Base-by-base conservation (phyloP, 139 green algal species). In the Diplosphaera chodatii region DNA sequence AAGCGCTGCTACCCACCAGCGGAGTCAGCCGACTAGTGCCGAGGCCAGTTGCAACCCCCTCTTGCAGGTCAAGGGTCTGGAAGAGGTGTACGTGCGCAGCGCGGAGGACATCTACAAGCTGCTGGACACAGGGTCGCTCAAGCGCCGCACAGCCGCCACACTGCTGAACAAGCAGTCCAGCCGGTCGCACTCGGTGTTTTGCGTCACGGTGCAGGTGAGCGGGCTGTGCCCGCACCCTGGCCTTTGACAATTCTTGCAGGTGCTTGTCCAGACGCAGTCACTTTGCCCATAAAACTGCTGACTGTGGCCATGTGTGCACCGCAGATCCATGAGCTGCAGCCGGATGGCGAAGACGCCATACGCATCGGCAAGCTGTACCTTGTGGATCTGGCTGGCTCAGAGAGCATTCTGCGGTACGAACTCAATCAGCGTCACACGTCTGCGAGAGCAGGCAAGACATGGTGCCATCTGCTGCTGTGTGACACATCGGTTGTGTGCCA, bases 281-380 rank as follows among this genome's bases (percentile, higher is more conserved):
- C n/a, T n/a, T n/a, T n/a, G n/a, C n/a, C n/a, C n/a, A n/a, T n/a
- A n/a, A n/a, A n/a, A n/a, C n/a, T n/a, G n/a, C n/a, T n/a, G n/a
- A n/a, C n/a, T n/a, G n/a, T n/a, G n/a, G n/a, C n/a, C n/a, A n/a
- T n/a, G n/a, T n/a, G n/a, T n/a, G 8, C 37, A 48, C 6, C 10
- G 37, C 37, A 59, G 48, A 87, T 91, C 66, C 87, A 88, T n/a
- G 95, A 99, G 85, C 85, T 87, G 13, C 91, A 89, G 4, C 76
- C 91, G 1, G 90, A 98, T 27, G 95, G 95, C 13, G 93, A 99
- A 77, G 95, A 99, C 66, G 86, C 98, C 2, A 95, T 99, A 74
- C 97, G 97, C 70, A 88, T 92, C 55, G 94, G 95, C 70, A 98
- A 98, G 82, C 85, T 99, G 18, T 97, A 99, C 85, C 89, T 99